phyloP scores from a whole-genome alignment of 352 stramenopile species.

The Elongisporangium prolatum region DNA sequence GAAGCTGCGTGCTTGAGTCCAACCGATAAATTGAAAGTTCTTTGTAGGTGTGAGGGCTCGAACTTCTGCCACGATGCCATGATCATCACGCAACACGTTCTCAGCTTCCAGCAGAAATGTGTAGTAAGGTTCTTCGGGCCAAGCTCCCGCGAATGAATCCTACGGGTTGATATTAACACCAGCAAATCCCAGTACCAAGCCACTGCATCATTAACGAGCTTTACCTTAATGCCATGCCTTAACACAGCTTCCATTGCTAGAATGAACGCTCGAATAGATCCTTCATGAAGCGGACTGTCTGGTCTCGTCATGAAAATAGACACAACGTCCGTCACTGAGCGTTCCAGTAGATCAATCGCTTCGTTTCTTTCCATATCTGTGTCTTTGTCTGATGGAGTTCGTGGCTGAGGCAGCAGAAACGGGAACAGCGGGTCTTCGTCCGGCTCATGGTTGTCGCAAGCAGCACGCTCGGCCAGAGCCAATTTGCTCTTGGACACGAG shows the following conservation, averaged over 20 bases:
- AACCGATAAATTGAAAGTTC: constrained; percentile 53
- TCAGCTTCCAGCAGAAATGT: constrained; percentile 60
- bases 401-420: not conserved
- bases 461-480: constrained; percentile 37
- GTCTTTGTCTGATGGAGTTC: not conserved
- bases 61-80: constrained; percentile 54
- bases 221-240: constrained; percentile 60
- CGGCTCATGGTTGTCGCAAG: constrained; percentile 7
- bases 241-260: constrained; percentile 62
- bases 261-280: constrained; percentile 50
- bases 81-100: constrained; percentile 60
- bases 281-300: constrained; percentile 70
- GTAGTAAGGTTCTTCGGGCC: constrained; percentile 73
- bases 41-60: constrained; percentile 19
- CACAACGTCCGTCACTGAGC: constrained; percentile 61
- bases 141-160: constrained; percentile 34
- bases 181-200: not conserved
- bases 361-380: not conserved
- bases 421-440: constrained; percentile 14
- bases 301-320: constrained; percentile 64
- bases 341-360: constrained; percentile 25
- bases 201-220: not conserved
- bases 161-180: constrained; percentile 10
- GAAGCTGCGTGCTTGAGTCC: constrained; percentile 60
- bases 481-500: constrained; percentile 33